Evolutionary conservation across 2,329 filamentous ascomycete species (phyloP), one percentile per base, ranked within the genome.

Genomic region (Pseudopithomyces chartarum): DNA sequence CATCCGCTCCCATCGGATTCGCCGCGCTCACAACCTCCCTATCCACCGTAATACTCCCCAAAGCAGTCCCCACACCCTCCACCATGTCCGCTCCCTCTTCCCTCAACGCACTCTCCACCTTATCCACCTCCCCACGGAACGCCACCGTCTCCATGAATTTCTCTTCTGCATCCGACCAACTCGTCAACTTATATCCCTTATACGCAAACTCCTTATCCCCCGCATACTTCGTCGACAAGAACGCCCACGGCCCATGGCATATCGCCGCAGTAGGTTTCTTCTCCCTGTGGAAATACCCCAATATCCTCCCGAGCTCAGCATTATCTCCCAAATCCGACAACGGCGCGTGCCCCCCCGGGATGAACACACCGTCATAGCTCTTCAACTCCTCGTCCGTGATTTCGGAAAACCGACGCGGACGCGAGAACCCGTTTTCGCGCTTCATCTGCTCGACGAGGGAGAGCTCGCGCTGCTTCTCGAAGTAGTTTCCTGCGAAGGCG

Each of bases 171-270:
- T 81, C 78, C 40, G 76, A 78, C 73, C 78, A 81, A 36, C 71
- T 73, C 1, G 78, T 81, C 32, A 81, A 74, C 61, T 76, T 74
- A 57, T 81, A 81, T 15, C 78, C 79, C 40, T 78, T 75, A 56
- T 81, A 81, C 22, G 72, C 76, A 48, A 81, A 81, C 29, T 69
- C 64, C 55, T 66, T 65, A 29, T 65, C 55, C 0, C 71, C 75
- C 0, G 63, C 70, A 15, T 64, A 59, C 59, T 76, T 78, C 0
- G 79, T 81, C 4, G 73, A 77, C 13, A 82, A 55, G 36, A 81
- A 72, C 1, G 78, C 80, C 62, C 76, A 80, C 0, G 79, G 78
- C 1, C 80, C 80, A 52, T 82, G 79, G 38, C 79, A 81, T n/a
- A 81, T 76, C 2, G 73, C 75, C 1, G 78, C 78, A 0, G 79